Percentiles rank a stretch among this genome's conserved stretches.
Conservation (phyloP, 805 yeast species). For the Saccharomyces jurei region DNA sequence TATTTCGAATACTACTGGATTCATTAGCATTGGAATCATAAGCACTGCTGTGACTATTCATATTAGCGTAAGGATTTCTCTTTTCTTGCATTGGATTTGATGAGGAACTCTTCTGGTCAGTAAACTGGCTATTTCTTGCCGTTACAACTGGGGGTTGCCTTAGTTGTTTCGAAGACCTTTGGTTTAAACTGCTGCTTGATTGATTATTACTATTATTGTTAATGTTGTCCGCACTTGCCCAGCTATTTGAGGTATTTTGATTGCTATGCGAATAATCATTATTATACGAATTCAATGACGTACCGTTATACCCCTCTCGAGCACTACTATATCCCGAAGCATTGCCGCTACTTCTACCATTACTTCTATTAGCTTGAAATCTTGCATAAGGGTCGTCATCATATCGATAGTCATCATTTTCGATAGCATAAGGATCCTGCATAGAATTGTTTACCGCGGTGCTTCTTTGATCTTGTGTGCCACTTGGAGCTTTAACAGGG, state of each 20-base stretch:
- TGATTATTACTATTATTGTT: background rate
- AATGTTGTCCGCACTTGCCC: background rate
- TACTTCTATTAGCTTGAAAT: background rate
- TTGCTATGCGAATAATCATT: background rate
- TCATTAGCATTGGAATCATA: background rate
- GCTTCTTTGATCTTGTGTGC: background rate
- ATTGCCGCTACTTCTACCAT: background rate
- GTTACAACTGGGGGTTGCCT: background rate
- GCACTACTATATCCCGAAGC: background rate
- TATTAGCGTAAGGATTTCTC: constrained; percentile 8
- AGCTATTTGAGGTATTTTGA: background rate
- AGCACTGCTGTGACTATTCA: background rate
- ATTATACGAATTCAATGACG: background rate
- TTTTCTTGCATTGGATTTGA: background rate
- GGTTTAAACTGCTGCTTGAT: background rate
- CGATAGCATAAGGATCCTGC: constrained; percentile 1
- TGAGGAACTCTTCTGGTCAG: background rate
- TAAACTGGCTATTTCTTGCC: background rate
- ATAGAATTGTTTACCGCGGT: background rate
- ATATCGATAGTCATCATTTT: background rate
- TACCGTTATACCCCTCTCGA: background rate
- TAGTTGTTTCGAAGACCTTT: background rate
- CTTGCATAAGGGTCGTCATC: constrained; percentile 3
- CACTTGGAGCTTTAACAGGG: background rate
- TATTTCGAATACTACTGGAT: background rate